Conservation (phyloP, 331 rosid genomes). For the Ulmus americana region DNA sequence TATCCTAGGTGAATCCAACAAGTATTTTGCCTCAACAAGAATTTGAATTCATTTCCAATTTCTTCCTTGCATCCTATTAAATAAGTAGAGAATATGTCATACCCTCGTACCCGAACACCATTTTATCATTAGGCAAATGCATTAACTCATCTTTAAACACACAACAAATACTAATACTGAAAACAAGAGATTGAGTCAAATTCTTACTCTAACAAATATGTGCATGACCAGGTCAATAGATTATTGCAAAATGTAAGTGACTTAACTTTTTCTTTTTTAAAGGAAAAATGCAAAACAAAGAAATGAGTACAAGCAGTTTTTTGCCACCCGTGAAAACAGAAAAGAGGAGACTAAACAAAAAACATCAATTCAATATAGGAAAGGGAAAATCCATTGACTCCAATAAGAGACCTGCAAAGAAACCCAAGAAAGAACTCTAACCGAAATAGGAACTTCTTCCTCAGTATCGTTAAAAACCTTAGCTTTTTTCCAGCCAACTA, state of each 20-base stretch:
- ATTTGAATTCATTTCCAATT: background rate
- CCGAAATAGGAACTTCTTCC: no score
- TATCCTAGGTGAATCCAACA: background rate
- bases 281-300: no score
- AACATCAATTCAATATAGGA: no score
- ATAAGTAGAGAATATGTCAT: background rate
- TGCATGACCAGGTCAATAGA: background rate
- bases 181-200: background rate
- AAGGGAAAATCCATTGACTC: no score
- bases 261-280: no score
- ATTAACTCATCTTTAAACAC: background rate
- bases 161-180: background rate
- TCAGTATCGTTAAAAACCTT: no score
- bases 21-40: background rate
- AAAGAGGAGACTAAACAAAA: no score
- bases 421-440: no score
- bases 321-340: no score
- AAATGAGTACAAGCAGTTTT: no score
- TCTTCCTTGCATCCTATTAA: background rate
- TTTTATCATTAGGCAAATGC: background rate
- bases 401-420: no score
- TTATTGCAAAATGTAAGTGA: background rate
- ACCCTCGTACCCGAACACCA: background rate
- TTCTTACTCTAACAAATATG: background rate
- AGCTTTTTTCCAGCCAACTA: no score